Percentiles rank a stretch among this genome's conserved stretches.
Evolutionary conservation across 208 protist species (phyloP).

Genomic region (Acanthamoeba royreba): DNA sequence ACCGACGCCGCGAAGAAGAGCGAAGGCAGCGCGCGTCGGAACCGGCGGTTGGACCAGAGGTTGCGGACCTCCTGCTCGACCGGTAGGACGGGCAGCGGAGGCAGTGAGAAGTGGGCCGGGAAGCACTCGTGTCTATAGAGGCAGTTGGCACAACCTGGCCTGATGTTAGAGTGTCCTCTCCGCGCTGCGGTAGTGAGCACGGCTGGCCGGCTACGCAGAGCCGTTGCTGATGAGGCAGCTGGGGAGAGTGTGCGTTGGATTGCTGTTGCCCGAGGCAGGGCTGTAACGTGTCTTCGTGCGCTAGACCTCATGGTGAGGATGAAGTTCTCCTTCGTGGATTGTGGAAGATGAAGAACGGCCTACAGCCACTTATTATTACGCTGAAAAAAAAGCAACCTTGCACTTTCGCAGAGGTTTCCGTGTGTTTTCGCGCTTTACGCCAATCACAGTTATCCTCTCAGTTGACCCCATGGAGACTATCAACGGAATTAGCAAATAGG

Average conservation of each 20-base stretch:
- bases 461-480: not conserved
- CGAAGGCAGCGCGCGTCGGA: not conserved
- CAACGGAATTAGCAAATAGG: no score
- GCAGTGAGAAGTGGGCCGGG: not conserved
- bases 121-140: not conserved
- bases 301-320: no score
- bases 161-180: not conserved
- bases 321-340: no score
- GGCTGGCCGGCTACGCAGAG: no score
- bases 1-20: not conserved
- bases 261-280: no score
- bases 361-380: not conserved
- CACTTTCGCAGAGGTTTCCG: not conserved
- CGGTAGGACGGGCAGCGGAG: not conserved
- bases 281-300: no score
- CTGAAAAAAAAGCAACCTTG: not conserved
- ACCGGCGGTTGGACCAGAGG: not conserved
- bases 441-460: not conserved
- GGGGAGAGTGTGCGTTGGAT: no score
- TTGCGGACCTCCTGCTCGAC: not conserved
- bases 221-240: no score
- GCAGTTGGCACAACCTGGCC: not conserved
- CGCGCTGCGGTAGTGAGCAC: not conserved
- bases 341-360: no score
- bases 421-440: not conserved